phyloP scores from a whole-genome alignment of 352 stramenopile genomes.

The Phytophthora aleatoria region DNA sequence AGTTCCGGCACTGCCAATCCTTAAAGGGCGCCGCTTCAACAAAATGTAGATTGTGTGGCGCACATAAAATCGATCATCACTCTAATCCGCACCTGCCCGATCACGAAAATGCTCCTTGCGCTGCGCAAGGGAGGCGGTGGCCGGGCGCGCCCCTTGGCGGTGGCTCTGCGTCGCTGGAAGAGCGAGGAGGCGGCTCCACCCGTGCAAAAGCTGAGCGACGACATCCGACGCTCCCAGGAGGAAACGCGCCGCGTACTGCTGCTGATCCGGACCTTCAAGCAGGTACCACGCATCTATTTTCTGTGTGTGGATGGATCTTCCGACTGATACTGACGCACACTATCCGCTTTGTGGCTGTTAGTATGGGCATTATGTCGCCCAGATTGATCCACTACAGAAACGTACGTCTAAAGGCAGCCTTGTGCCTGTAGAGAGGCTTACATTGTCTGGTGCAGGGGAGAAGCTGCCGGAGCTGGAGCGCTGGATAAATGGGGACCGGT shows the following conservation, averaged over 20 bases:
- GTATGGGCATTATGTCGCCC: conserved; percentile 88
- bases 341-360: conserved; percentile 15
- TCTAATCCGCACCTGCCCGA: not conserved
- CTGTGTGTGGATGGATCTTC: not conserved
- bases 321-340: not conserved
- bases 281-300: conserved; percentile 31
- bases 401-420: conserved; percentile 29
- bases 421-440: not conserved
- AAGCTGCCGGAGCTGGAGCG: conserved; percentile 86
- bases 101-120: conserved; percentile 29
- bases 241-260: conserved; percentile 82
- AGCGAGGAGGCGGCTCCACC: conserved; percentile 16
- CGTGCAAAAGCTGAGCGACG: conserved; percentile 75
- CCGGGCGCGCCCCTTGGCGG: conserved; percentile 3
- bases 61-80: conserved; percentile 20
- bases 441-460: conserved; percentile 43
- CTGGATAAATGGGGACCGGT: conserved; percentile 85
- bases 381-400: conserved; percentile 89
- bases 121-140: conserved; percentile 8
- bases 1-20: conserved; percentile 1
- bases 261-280: conserved; percentile 89
- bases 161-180: conserved; percentile 22
- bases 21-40: conserved; percentile 26
- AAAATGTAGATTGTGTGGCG: conserved; percentile 4
- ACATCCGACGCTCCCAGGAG: conserved; percentile 85